Base-by-base conservation (phyloP, 1,139 yeast genomes). In the Zygosaccharomyces sapae region DNA sequence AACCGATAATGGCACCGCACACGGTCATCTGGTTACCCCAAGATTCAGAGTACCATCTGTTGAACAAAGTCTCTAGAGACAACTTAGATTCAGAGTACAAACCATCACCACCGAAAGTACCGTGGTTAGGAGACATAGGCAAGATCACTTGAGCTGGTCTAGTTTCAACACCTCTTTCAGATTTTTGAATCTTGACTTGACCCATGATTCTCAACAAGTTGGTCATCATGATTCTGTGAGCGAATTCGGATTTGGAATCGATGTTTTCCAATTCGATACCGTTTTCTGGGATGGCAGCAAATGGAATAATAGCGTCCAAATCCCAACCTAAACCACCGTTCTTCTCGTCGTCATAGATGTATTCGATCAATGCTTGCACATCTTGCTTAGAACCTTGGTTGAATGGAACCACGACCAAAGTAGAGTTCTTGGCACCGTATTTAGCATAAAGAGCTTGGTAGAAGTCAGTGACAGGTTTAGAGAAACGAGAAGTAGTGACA, bases 231-330 rank as follows among this genome's bases (percentile, higher is more conserved):
- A 92, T 86, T 74, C 98, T 85, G 74, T 92, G 98, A 53, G 98
- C 97, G 63, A 92, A 81, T 75, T 92, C 98, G 48, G 97, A 88
- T 71, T 82, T 87, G 49, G 97, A 90, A 66, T 88, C 97, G 62
- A 92, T 86, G 67, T 80, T 80, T 65, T 89, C 96, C 65, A 92
- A 73, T 70, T 95, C 97, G 65, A 89, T 87, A 66, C 98, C 98
- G 68, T 88, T 88, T 76, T 92, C 98, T 61, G 98, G 97, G 63
- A 92, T 90, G 54, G 98, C 98, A 57, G 97, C 98, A 66, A 92
- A 92, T 64, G 98, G 98, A 70, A 92, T 83, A 57, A 92, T 80
- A 58, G 81, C 95, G 73, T 92, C 98, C 69, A 92, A 79, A 68
- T 92, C 98, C 97, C 97, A 92, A 47, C 95, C 96, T 61, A 92